These are phyloP conservation scores for Colletotrichum tropicicola DNA, from an alignment of 2,329 filamentous ascomycete species.

Conservation along the genomic window DNA sequence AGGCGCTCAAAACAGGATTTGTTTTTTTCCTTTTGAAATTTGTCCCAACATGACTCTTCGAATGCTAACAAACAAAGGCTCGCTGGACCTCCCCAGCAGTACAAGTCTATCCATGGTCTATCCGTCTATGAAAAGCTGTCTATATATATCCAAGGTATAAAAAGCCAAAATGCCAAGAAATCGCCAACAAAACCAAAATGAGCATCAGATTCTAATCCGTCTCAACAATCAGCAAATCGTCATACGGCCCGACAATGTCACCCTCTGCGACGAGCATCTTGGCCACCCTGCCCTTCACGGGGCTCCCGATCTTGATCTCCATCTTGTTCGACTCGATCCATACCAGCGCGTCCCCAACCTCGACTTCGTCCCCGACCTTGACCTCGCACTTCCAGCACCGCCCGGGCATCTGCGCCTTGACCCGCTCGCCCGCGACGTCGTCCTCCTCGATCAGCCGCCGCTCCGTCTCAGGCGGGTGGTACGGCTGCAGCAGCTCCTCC, in stretches of 20 bases:
- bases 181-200: background rate
- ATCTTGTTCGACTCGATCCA: conserved; percentile 49
- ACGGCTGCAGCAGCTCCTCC: conserved; percentile 39
- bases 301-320: conserved; percentile 46
- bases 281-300: conserved; percentile 35
- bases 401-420: conserved; percentile 43
- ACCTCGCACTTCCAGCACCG: conserved; percentile 44
- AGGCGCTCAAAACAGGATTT: background rate
- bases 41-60: no score
- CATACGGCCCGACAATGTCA: conserved; percentile 39
- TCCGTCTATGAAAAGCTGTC: background rate
- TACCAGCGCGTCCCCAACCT: conserved; percentile 40
- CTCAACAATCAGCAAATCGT: conserved; percentile 38
- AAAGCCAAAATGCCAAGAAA: background rate
- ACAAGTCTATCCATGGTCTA: no score
- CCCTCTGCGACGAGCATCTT: conserved; percentile 38
- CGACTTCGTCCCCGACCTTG: conserved; percentile 34
- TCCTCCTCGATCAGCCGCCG: background rate
- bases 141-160: background rate
- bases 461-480: conserved; percentile 30
- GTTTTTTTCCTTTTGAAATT: background rate
- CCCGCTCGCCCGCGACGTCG: conserved; percentile 32
- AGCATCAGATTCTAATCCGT: background rate
- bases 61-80: no score
- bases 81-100: no score